Base-by-base conservation (phyloP, 2,329 filamentous ascomycete species). In the Neodidymelliopsis sp. region DNA sequence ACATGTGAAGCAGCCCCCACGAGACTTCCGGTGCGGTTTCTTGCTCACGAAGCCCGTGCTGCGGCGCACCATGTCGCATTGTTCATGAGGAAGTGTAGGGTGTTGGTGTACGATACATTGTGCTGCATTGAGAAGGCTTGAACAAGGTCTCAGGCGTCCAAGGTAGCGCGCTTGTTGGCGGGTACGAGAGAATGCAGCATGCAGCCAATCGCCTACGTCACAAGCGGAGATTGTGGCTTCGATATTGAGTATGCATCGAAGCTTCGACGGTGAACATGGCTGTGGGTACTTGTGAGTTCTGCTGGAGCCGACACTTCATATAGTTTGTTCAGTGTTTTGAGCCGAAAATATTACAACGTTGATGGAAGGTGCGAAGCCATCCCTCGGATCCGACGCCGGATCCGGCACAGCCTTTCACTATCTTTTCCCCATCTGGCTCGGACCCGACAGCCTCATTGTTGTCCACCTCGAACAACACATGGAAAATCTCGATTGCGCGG, bases 1-100 rank as follows among this genome's bases (percentile, higher is more conserved):
- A 46, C 68, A 71, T 7, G 59, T 69, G 3, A 54, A 27, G 39
- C 67, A 71, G 3, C 68, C 68, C 29, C 57, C 57, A 39, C 66
- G 51, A 9, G 67, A 70, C 45, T 71, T 71, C 35, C 53, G 58
- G 35, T 71, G 68, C 6, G 68, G 54, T 35, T 62, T 61, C 48
- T 71, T 71, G n/a, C 53, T 62, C 25, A 71, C 55, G 27, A 70
- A 71, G 0, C 63, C 65, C 25, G 60, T 37, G 27, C 47, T 67
- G 29, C 59, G 59, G 27, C 65, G 67, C 4, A 38, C 33, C 68
- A 70, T 70, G 3, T 28, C 19, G 16, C n/a, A 2, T 5, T 9
- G 10, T 6, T 8, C 12, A 16, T 22, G 16, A 1, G 15, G n/a
- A 8, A 4, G 3, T 8, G 22, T 13, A 6, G 16, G 18, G 29